A percentile compares a stretch with the other conserved stretches of the same genome.
phyloP scores from a whole-genome alignment of 768 basidiomycete genomes.

The Nidula microcarpa region DNA sequence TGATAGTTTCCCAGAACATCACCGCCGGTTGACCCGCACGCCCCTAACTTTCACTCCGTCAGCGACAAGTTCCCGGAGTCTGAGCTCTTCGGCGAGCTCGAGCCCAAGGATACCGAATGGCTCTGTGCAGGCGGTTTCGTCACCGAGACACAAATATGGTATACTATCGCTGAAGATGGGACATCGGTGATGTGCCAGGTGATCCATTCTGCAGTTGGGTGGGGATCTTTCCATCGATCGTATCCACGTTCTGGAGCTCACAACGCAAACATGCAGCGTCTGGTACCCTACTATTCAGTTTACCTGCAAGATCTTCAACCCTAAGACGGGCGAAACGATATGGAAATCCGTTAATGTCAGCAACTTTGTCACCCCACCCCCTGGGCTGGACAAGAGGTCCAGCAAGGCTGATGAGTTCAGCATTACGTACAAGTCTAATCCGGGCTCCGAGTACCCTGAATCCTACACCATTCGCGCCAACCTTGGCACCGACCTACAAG shows the following conservation, averaged over 20 bases:
- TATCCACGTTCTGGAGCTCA: conserved; percentile 3
- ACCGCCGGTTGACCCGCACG: conserved; percentile 56
- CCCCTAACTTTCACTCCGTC: conserved; percentile 83
- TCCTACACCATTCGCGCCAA: conserved; percentile 78
- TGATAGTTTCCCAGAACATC: conserved; percentile 36
- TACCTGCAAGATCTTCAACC: conserved; percentile 84
- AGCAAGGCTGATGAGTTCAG: conserved; percentile 84
- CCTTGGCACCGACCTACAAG: conserved; percentile 73
- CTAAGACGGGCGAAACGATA: conserved; percentile 62
- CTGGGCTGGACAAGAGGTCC: conserved; percentile 80
- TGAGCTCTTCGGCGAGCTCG: conserved; percentile 74
- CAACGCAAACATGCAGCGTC: conserved; percentile 42
- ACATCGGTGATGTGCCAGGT: conserved; percentile 76
- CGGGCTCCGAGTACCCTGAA: conserved; percentile 64
- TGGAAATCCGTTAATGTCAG: conserved; percentile 90
- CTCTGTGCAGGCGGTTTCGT: conserved; percentile 78
- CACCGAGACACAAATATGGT: conserved; percentile 90
- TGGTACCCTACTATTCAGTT: conserved; percentile 97
- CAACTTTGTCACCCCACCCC: conserved; percentile 76
- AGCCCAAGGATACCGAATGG: conserved; percentile 78
- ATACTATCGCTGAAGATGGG: conserved; percentile 79
- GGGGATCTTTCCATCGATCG: conserved; percentile 25
- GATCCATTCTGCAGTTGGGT: conserved; percentile 90
- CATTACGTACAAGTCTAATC: conserved; percentile 58
- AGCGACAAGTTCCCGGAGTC: conserved; percentile 51